A percentile compares a stretch with the other conserved stretches of the same genome.
Evolutionary conservation across 768 basidiomycete genomes (phyloP).

Genomic region (Lentinula sp.): DNA sequence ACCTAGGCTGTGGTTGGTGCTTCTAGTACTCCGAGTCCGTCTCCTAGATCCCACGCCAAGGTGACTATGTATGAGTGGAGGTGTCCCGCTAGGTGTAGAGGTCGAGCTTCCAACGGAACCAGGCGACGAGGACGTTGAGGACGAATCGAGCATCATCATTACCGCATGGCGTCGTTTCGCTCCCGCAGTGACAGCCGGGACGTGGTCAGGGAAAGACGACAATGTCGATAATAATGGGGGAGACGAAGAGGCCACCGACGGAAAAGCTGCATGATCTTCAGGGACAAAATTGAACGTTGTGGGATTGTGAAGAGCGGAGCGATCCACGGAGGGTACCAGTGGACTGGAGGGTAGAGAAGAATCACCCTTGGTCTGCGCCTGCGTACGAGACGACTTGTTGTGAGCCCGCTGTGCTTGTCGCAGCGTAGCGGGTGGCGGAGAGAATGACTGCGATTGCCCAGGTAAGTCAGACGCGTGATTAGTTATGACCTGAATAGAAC

Average conservation of each 20-base stretch:
- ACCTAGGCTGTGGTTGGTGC: constrained; percentile 29
- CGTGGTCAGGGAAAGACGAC: background rate
- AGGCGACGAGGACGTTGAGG: constrained; percentile 25
- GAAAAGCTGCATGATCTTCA: constrained; percentile 7
- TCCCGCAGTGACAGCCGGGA: constrained; percentile 42
- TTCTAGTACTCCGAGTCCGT: constrained; percentile 48
- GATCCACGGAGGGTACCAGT: background rate
- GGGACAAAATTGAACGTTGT: constrained; percentile 9
- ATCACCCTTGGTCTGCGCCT: constrained; percentile 13
- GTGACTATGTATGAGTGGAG: constrained; percentile 16
- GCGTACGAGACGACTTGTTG: constrained; percentile 15
- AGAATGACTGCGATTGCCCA: constrained; percentile 18
- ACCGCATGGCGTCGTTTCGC: constrained; percentile 73
- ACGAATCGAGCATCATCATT: constrained; percentile 70
- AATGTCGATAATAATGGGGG: constrained; percentile 21
- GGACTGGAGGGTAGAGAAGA: constrained; percentile 2
- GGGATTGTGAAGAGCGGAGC: constrained; percentile 10
- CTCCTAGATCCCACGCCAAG: constrained; percentile 31
- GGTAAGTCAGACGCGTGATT: constrained; percentile 6
- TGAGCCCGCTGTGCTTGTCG: constrained; percentile 19
- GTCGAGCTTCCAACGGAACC: constrained; percentile 30
- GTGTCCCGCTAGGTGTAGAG: constrained; percentile 24
- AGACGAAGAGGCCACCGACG: constrained; percentile 13
- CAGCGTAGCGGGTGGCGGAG: constrained; percentile 24
- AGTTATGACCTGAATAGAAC: constrained; percentile 19